phyloP scores from a whole-genome alignment of 1,139 yeast genomes.

The Pichia sp. region DNA sequence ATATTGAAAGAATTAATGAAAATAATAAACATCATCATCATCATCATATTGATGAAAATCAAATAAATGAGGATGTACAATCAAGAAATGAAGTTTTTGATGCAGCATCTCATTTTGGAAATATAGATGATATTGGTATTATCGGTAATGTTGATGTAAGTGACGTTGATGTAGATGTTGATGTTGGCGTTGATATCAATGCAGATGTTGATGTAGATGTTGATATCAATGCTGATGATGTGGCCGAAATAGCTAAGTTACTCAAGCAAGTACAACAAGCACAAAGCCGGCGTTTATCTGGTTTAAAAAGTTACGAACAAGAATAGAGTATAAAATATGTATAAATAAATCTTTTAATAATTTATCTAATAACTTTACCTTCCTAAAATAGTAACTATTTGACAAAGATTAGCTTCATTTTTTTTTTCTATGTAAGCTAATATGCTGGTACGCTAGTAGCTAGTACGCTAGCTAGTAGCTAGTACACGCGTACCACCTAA shows the following conservation, averaged over 20 bases:
- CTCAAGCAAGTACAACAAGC: conserved; percentile 17
- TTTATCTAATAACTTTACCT: too few relatives aligned
- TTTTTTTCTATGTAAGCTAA: too few relatives aligned
- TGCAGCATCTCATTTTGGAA: conserved; percentile 1
- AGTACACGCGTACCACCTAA: too few relatives aligned
- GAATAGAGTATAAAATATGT: background rate
- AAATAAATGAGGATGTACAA: too few relatives aligned
- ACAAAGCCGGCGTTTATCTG: conserved; percentile 6
- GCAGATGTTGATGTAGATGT: conserved; percentile 12
- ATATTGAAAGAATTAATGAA: background rate
- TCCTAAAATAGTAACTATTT: too few relatives aligned
- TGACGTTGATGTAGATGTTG: conserved; percentile 13
- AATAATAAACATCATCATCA: background rate
- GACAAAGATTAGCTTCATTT: too few relatives aligned
- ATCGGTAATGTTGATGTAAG: background rate
- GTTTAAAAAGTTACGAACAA: conserved; percentile 1
- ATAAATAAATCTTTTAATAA: background rate
- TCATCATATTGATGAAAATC: background rate
- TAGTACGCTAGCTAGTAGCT: too few relatives aligned
- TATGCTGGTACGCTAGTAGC: too few relatives aligned
- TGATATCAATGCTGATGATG: conserved; percentile 13
- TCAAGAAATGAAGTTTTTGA: background rate
- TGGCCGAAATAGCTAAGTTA: conserved; percentile 17
- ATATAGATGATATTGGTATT: conserved; percentile 5
- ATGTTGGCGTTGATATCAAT: conserved; percentile 1